A percentile compares a stretch with the other conserved stretches of the same genome.
Evolutionary conservation across 148 eudicot genomes (phyloP).

Genomic region (Beta vulgaris): DNA sequence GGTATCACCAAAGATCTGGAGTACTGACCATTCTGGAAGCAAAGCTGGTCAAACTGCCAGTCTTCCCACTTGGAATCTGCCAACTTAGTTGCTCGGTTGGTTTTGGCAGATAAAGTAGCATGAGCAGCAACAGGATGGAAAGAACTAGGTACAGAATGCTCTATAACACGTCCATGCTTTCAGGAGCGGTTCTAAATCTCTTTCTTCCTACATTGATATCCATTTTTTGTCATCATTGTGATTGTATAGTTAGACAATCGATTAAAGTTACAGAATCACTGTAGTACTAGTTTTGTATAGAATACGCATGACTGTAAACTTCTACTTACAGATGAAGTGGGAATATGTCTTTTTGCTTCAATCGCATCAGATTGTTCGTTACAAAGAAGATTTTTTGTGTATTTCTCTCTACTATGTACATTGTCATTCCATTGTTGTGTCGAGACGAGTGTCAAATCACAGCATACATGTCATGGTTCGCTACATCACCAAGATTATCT

Average conservation of each 20-base stretch:
- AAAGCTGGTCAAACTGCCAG: neutral
- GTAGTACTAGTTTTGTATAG: constrained; percentile 30
- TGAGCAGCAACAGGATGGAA: neutral
- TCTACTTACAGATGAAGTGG: neutral
- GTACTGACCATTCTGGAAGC: constrained; percentile 8
- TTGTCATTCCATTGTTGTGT: neutral
- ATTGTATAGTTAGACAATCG: constrained; percentile 26
- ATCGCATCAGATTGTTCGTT: neutral
- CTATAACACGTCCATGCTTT: neutral
- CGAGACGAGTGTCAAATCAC: too few relatives aligned
- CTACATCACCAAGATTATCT: too few relatives aligned
- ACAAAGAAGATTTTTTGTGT: neutral
- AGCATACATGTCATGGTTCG: too few relatives aligned
- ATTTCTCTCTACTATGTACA: neutral
- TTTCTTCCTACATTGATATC: neutral
- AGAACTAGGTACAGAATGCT: neutral
- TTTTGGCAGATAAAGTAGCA: neutral
- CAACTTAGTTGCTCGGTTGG: neutral
- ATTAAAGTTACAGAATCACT: constrained; percentile 8
- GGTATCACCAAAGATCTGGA: constrained; percentile 11
- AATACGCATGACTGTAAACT: constrained; percentile 17
- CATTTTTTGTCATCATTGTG: constrained; percentile 17
- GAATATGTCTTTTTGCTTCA: constrained; percentile 9
- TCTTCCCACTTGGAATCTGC: neutral
- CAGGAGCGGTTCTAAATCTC: neutral